Conservation (phyloP, 306 rosid genomes). For the Cyamopsis tetragonoloba region DNA sequence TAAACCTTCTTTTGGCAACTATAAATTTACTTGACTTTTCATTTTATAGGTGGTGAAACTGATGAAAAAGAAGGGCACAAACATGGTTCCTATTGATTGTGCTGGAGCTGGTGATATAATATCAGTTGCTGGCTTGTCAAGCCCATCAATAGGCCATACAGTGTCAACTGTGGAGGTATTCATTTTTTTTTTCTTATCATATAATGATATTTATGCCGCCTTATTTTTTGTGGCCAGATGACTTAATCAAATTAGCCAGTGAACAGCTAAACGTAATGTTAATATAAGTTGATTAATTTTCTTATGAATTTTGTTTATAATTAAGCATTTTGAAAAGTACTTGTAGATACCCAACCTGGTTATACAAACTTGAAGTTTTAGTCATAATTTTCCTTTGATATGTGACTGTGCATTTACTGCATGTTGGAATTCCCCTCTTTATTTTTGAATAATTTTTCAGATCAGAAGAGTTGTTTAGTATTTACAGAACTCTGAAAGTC, state of each 20-base stretch:
- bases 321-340: neutral
- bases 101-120: conserved; percentile 99
- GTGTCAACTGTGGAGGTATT: conserved; percentile 74
- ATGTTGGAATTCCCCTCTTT: neutral
- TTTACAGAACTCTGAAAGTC: no score
- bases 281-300: neutral
- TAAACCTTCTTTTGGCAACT: conserved; percentile 20
- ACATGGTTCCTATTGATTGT: conserved; percentile 62
- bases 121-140: conserved; percentile 85
- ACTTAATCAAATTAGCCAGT: neutral
- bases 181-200: neutral
- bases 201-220: neutral
- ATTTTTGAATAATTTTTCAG: neutral
- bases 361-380: neutral
- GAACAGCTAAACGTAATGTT: neutral
- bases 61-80: conserved; percentile 93
- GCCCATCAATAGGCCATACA: conserved; percentile 89
- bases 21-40: neutral
- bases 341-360: neutral
- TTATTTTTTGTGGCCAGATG: neutral
- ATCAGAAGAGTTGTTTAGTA: neutral
- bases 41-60: conserved; percentile 66
- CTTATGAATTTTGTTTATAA: neutral
- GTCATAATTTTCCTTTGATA: neutral
- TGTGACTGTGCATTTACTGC: neutral